Evolutionary conservation across 1,139 yeast species (phyloP).

Genomic region (Yamadazyma friedrichii): DNA sequence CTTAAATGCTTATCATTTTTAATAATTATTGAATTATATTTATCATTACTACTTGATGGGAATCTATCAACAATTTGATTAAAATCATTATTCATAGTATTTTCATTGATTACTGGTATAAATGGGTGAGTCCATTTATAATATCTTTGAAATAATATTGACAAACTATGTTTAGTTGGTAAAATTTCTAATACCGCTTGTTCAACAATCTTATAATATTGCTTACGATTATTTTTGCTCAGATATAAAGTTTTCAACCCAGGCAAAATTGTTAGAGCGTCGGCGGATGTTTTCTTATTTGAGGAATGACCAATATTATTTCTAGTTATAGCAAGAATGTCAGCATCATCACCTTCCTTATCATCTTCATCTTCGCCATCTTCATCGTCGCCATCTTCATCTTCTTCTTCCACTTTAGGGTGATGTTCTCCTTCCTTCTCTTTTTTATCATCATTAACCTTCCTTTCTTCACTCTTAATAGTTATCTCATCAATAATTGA

Average conservation of each 20-base stretch:
- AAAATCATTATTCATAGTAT: constrained; percentile 26
- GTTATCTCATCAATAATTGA: background rate
- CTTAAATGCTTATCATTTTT: constrained; percentile 33
- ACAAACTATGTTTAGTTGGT: constrained; percentile 29
- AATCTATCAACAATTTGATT: constrained; percentile 27
- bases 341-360: constrained; percentile 14
- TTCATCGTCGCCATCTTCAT: constrained; percentile 14
- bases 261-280: constrained; percentile 17
- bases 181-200: constrained; percentile 28
- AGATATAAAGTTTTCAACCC: constrained; percentile 22
- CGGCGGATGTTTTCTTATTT: constrained; percentile 7
- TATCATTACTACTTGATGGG: constrained; percentile 21
- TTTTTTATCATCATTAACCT: background rate
- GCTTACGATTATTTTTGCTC: constrained; percentile 19
- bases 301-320: constrained; percentile 11
- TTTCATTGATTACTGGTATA: constrained; percentile 37
- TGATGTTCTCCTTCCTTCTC: background rate
- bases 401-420: constrained; percentile 13
- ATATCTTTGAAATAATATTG: constrained; percentile 33
- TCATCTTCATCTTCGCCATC: constrained; percentile 17
- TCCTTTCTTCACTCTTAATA: background rate
- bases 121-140: constrained; percentile 44
- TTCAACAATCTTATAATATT: constrained; percentile 31
- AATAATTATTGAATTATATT: constrained; percentile 24
- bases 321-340: constrained; percentile 14